Evolutionary conservation across 176 grass and related monocot genomes (phyloP), one percentile per base, ranked within the genome.

Genomic region (Lolium multiflorum): DNA sequence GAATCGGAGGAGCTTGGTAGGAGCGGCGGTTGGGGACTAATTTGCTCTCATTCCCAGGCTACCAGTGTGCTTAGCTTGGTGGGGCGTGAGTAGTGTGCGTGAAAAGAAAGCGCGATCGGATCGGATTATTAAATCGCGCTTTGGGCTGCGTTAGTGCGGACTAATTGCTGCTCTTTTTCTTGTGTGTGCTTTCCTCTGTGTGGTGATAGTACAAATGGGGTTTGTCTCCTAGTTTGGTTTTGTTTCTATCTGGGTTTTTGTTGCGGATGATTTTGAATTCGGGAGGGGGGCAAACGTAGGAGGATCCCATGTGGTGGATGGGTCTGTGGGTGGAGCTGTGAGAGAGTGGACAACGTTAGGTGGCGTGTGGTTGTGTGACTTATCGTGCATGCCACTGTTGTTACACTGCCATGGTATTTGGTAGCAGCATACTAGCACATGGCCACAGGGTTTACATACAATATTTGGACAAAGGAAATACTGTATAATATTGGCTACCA

Each of bases 211-310:
- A n/a, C n/a, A n/a, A 35, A 35, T 18, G 11, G 11, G 24, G 2
- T 69, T 28, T 51, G 18, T 57, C 69, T 1, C 69, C 68, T 71
- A 11, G 68, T 20, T 41, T 20, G 9, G 72, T 11, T 85, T 74
- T 52, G 58, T 24, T 39, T 43, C 69, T 49, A 26, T 3, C 83
- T 87, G 20, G 21, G 37, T 58, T 84, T 62, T 72, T 31, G 37
- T 7, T 20, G 73, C 0, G 20, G 82, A 49, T 76, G 66, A 81
- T 50, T 89, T 92, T 80, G 89, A 91, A 91, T 80, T 66, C 6
- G 20, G 14, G 4, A 37, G 1, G 18, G 28, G 74, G 24, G 72
- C 22, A 8, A 11, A 13, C 31, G 28, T 5, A 5, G 14, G 26
- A 41, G 4, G 70, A 47, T 73, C 70, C 10, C 5, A 9, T 73